Percentiles rank a stretch among this genome's conserved stretches.
Evolutionary conservation across 371 early-diverging fungal species (phyloP).

Genomic region (Lichtheimia ornata): DNA sequence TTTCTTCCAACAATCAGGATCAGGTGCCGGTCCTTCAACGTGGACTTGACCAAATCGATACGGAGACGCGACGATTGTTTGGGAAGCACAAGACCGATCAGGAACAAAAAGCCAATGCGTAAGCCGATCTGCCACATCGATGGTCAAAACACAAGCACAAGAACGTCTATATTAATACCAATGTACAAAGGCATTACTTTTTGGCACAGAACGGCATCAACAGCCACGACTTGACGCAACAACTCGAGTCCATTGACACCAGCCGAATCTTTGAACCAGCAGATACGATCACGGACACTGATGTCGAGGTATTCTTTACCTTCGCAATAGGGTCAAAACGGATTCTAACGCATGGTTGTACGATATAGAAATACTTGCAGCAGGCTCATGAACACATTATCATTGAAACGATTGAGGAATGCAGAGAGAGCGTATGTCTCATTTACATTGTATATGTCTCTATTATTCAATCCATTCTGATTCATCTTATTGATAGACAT

Average conservation of each 20-base stretch:
- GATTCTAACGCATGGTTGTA: neutral
- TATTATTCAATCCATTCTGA: neutral
- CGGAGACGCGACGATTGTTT: slow-evolving; percentile 12
- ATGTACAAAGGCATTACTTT: slow-evolving; percentile 48
- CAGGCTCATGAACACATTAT: slow-evolving; percentile 78
- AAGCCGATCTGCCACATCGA: slow-evolving; percentile 1
- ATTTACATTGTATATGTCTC: too few species aligned
- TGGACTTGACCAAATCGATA: slow-evolving; percentile 13
- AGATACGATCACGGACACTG: slow-evolving; percentile 67
- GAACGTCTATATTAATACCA: too few species aligned
- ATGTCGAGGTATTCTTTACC: slow-evolving; percentile 61
- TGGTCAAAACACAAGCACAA: neutral
- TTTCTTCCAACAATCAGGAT: slow-evolving; percentile 4
- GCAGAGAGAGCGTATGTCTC: slow-evolving; percentile 45
- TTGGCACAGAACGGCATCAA: slow-evolving; percentile 79
- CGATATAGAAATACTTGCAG: slow-evolving; percentile 59
- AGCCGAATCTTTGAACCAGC: slow-evolving; percentile 68
- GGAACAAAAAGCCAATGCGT: slow-evolving; percentile 23
- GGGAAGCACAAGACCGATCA: slow-evolving; percentile 17
- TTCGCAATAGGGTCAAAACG: too few species aligned
- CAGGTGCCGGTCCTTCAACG: slow-evolving; percentile 11
- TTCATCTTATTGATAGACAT: neutral
- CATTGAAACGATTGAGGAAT: slow-evolving; percentile 72
- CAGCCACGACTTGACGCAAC: slow-evolving; percentile 61
- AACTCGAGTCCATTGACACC: slow-evolving; percentile 60